Conservation (phyloP, 1,139 yeast species). For the Kodamaea sp. region DNA sequence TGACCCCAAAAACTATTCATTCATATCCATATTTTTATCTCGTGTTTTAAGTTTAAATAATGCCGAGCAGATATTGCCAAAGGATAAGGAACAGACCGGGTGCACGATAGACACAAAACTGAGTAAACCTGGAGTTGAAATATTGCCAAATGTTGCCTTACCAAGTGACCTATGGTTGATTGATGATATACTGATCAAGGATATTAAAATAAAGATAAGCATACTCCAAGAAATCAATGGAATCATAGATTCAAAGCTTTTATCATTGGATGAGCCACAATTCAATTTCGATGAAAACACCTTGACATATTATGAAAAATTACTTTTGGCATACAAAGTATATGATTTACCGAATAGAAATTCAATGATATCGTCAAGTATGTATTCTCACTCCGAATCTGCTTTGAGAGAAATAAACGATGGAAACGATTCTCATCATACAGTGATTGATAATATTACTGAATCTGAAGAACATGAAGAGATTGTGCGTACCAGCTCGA, state of each 20-base stretch:
- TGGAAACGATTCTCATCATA: constrained; percentile 20
- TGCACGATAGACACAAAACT: neutral
- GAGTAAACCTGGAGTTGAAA: constrained; percentile 16
- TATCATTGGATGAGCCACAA: constrained; percentile 1
- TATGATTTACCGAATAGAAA: constrained; percentile 25
- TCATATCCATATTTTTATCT: constrained; percentile 22
- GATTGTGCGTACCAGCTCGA: constrained; percentile 13
- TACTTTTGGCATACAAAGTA: constrained; percentile 36
- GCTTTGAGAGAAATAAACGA: constrained; percentile 27
- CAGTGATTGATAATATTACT: constrained; percentile 24
- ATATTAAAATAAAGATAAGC: constrained; percentile 32
- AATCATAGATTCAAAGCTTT: constrained; percentile 29
- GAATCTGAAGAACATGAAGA: constrained; percentile 14
- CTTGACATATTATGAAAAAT: constrained; percentile 33
- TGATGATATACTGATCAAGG: constrained; percentile 31
- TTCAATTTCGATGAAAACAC: constrained; percentile 28
- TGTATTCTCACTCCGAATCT: constrained; percentile 13
- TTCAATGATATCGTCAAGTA: constrained; percentile 4
- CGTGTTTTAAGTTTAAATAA: constrained; percentile 20
- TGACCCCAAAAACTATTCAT: constrained; percentile 25
- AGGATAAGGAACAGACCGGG: constrained; percentile 1
- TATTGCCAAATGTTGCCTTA: constrained; percentile 33
- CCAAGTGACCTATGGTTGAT: constrained; percentile 42
- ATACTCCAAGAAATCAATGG: constrained; percentile 34
- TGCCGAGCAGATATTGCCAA: constrained; percentile 9